phyloP scores from a whole-genome alignment of 495 filamentous ascomycete genomes.

The Hypoxylon cercidicola region DNA sequence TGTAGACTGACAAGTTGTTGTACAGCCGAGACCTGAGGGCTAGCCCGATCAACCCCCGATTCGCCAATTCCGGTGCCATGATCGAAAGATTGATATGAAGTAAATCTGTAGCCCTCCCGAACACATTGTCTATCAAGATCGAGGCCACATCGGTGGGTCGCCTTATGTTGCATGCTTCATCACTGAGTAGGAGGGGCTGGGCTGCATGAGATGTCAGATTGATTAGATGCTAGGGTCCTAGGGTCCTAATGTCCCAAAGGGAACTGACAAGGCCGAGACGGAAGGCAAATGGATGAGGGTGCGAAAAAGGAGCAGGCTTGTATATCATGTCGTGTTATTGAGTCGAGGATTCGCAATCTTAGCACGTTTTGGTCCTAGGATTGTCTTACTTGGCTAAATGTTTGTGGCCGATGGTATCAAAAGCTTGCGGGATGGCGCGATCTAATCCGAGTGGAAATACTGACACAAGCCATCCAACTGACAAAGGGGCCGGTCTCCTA shows the following conservation, averaged over 20 bases:
- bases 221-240: conserved; percentile 8
- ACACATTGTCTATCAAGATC: conserved; percentile 40
- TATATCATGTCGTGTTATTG: conserved; percentile 25
- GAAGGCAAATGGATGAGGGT: neutral
- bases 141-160: conserved; percentile 24
- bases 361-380: conserved; percentile 22
- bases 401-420: conserved; percentile 43
- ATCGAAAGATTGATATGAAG: conserved; percentile 32
- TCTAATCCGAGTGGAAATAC: conserved; percentile 31
- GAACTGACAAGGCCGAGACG: conserved; percentile 6
- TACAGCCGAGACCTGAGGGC: conserved; percentile 14
- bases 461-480: conserved; percentile 27
- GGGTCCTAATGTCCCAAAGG: conserved; percentile 2
- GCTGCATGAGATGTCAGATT: conserved; percentile 24
- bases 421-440: conserved; percentile 46
- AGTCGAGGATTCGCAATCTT: conserved; percentile 28
- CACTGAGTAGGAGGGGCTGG: conserved; percentile 2
- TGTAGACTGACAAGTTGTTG: conserved; percentile 14
- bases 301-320: neutral
- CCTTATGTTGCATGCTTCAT: conserved; percentile 17
- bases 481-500: conserved; percentile 22
- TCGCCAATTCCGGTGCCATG: conserved; percentile 31
- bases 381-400: conserved; percentile 42
- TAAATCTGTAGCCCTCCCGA: conserved; percentile 14
- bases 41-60: conserved; percentile 35